Evolutionary conservation across 106 monocot genomes (phyloP), one percentile per base, ranked within the genome.

Genomic region (Acorus gramineus): DNA sequence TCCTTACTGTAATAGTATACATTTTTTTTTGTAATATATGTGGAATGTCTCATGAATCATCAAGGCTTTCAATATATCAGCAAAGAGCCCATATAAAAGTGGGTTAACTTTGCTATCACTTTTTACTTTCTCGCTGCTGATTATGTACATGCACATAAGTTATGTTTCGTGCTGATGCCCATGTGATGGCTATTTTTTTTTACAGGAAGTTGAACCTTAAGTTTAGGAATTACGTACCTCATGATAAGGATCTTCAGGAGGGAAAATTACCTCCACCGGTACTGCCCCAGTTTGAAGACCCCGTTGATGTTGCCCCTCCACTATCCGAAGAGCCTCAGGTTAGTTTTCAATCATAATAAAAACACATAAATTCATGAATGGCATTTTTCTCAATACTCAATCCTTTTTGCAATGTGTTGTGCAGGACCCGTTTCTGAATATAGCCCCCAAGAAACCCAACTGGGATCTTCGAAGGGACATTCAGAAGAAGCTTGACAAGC

Each of bases 371-470:
- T 51, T 42, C 8, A 13, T 42, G 12, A 47, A n/a, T 28, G 28
- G 28, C 28, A 28, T 28, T 6, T 59, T 10, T 47, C 6, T 42
- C 44, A 52, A 46, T 4, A 12, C 50, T 14, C 42, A 44, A 11
- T 48, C 13, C 11, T 70, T 10, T 10, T 11, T 46, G 6, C 8
- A 5, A 61, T 68, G 44, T 46, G 44, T 61, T 52, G 13, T 68
- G 52, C 75, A 98, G 98, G 92, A 98, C 65, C 98, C 92, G 13
- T 98, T 98, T 75, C 51, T 88, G 43, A 98, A 92, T 46, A 98
- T 98, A 60, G 98, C 98, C 45, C 98, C 98, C 56, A 98, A 89
- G 81, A 98, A 98, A 61, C 98, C 98, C n/a, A 92, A 98, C 66
- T 98, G 98, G 92, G 98, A 98, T 68, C 83, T 98, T 6, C 65